phyloP scores from a whole-genome alignment of 805 yeast species.

The Candida coleopterorum region DNA sequence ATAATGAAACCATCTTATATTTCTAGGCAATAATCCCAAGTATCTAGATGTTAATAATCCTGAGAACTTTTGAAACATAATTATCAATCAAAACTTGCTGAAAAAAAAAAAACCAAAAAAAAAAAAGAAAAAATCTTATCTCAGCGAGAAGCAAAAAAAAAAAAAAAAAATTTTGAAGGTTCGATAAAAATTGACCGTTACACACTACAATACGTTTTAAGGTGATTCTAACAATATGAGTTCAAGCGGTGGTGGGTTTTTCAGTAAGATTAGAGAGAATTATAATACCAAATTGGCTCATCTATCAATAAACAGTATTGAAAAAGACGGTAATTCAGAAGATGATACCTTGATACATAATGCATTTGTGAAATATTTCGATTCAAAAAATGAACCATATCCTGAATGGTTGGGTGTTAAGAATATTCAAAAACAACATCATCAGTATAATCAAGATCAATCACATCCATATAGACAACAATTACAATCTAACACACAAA shows the following conservation, averaged over 20 bases:
- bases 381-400: conserved; percentile 25
- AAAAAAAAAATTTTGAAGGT: no score
- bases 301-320: conserved; percentile 27
- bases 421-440: background rate
- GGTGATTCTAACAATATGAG: background rate
- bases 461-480: conserved; percentile 2
- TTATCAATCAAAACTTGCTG: no score
- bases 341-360: conserved; percentile 40
- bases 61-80: background rate
- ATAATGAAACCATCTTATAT: background rate
- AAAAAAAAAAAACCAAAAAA: no score
- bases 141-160: conserved; percentile 3
- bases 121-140: conserved; percentile 1
- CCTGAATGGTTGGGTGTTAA: conserved; percentile 43
- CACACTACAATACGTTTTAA: no score
- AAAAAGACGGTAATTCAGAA: conserved; percentile 35
- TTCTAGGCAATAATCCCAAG: background rate
- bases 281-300: conserved; percentile 34
- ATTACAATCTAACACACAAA: conserved; percentile 4
- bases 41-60: background rate
- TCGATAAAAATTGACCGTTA: no score
- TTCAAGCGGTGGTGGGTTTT: conserved; percentile 16
- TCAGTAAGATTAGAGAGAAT: conserved; percentile 32
- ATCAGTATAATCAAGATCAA: conserved; percentile 9
- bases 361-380: conserved; percentile 38